A percentile compares a stretch with the other conserved stretches of the same genome.
Evolutionary conservation across 2,329 filamentous ascomycete genomes (phyloP).

Genomic region (Grosmannia huntii): DNA sequence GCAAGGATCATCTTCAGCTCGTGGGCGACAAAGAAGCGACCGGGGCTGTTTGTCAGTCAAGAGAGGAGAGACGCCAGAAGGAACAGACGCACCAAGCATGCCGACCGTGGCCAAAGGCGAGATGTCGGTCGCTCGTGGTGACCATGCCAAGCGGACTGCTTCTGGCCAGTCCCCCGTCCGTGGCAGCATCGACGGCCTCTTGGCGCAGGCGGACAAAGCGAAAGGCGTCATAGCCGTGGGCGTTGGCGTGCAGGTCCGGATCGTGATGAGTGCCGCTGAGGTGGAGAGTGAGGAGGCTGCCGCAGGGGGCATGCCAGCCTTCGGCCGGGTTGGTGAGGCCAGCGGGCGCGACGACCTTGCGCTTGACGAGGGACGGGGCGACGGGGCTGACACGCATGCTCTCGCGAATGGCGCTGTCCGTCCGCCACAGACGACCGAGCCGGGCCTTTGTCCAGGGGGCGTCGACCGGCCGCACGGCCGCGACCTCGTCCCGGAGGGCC

Average conservation of each 20-base stretch:
- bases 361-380: slow-evolving; percentile 29
- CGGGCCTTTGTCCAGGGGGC: slow-evolving; percentile 31
- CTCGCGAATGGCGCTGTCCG: slow-evolving; percentile 41
- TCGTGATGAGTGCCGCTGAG: slow-evolving; percentile 34
- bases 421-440: slow-evolving; percentile 28
- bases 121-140: slow-evolving; percentile 35
- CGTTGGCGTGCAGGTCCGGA: slow-evolving; percentile 26
- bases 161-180: neutral
- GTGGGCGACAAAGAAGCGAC: slow-evolving; percentile 42
- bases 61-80: neutral
- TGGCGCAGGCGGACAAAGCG: slow-evolving; percentile 32
- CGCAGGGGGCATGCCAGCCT: slow-evolving; percentile 31
- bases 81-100: slow-evolving; percentile 30
- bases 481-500: slow-evolving; percentile 29
- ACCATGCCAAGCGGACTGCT: slow-evolving; percentile 36
- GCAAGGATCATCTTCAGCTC: slow-evolving; percentile 42
- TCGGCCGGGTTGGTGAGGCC: slow-evolving; percentile 25
- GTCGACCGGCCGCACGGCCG: slow-evolving; percentile 20
- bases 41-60: slow-evolving; percentile 23
- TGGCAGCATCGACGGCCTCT: slow-evolving; percentile 9
- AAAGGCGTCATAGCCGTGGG: slow-evolving; percentile 33
- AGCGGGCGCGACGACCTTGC: slow-evolving; percentile 28
- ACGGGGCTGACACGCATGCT: slow-evolving; percentile 37
- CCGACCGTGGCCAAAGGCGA: slow-evolving; percentile 44
- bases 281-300: slow-evolving; percentile 29